Evolutionary conservation across 2,329 filamentous ascomycete genomes (phyloP).

Genomic region (Alternaria gaisen): DNA sequence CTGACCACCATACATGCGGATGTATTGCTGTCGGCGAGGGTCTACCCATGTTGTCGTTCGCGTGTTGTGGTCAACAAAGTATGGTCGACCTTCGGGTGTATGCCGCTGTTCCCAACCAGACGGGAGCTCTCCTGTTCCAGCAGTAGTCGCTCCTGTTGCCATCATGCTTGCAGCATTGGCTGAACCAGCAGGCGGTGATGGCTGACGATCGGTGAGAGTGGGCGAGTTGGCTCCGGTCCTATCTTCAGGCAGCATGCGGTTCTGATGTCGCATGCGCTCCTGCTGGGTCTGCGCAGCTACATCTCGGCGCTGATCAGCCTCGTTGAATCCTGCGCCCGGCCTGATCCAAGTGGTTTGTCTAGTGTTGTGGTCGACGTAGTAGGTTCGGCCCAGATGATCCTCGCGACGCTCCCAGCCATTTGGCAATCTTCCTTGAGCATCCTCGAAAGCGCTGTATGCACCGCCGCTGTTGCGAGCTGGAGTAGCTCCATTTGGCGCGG

Average conservation of each 20-base stretch:
- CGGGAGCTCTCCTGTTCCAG: constrained; percentile 92
- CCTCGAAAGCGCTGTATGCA: constrained; percentile 88
- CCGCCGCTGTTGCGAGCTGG: constrained; percentile 49
- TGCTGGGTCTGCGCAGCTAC: constrained; percentile 91
- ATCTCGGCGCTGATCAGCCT: constrained; percentile 77
- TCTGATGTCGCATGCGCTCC: constrained; percentile 92
- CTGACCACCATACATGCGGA: constrained; percentile 95
- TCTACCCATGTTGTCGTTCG: constrained; percentile 99
- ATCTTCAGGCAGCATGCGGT: constrained; percentile 93
- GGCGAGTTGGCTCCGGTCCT: constrained; percentile 93
- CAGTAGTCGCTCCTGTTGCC: constrained; percentile 92
- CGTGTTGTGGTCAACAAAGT: constrained; percentile 99
- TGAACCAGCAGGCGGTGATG: constrained; percentile 49
- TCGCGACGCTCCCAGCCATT: constrained; percentile 96
- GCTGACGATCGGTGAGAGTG: constrained; percentile 67
- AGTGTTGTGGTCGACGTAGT: constrained; percentile 98
- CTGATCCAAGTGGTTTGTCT: constrained; percentile 96
- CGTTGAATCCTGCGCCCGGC: constrained; percentile 80
- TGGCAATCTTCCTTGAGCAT: constrained; percentile 90
- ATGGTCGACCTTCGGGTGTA: constrained; percentile 92
- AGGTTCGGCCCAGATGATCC: constrained; percentile 92
- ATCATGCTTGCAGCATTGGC: constrained; percentile 80
- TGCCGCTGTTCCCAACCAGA: constrained; percentile 96
- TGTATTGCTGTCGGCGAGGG: constrained; percentile 95
- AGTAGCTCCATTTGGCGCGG: constrained; percentile 48